Base-by-base conservation (phyloP, 129 eudicot species). In the Chrysanthemum makinoi region DNA sequence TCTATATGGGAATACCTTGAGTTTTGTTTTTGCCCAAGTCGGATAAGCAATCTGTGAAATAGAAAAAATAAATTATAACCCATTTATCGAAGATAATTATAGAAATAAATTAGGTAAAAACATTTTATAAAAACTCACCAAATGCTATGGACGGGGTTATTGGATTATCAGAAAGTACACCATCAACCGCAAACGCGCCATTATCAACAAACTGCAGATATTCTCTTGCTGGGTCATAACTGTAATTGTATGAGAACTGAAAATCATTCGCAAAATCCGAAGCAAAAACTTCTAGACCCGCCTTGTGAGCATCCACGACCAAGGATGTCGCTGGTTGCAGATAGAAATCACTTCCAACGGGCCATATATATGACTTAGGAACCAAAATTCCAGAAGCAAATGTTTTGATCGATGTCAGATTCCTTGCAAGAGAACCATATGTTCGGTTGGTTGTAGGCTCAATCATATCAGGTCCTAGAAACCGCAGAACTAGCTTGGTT, bases 311-410 rank as follows among this genome's bases (percentile, higher is more conserved):
- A 84, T 95, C 97, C 9, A 17, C 22, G 12, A 95, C 99, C 59
- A 89, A 62, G 22, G 96, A 62, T n/a, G 96, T 90, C 62, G 83
- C 62, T 0, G 86, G 83, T 64, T 20, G 87, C 74, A 93, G 63
- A 74, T 93, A 89, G 1, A 18, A 50, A 47, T 73, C 74, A 17
- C 12, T 46, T 22, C 75, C 89, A 43, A 80, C 67, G 0, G 92
- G 98, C 90, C 90, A 87, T 65, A 93, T 93, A 72, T 87, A 87
- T 16, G 58, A 9, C 75, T 94, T 94, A 30, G 98, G 98, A 59
- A 94, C 97, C 24, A 95, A 68, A 79, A 95, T 90, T 24, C 88
- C 99, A 43, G 86, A 73, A 7, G 99, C 97, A 86, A 95, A 95
- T 5, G 89, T 84, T 64, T 79, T 73, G 80, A 95, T 78, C 14